Percentiles rank a stretch among this genome's conserved stretches.
phyloP scores from a whole-genome alignment of 495 filamentous ascomycete species.

The Bacidia rubella region DNA sequence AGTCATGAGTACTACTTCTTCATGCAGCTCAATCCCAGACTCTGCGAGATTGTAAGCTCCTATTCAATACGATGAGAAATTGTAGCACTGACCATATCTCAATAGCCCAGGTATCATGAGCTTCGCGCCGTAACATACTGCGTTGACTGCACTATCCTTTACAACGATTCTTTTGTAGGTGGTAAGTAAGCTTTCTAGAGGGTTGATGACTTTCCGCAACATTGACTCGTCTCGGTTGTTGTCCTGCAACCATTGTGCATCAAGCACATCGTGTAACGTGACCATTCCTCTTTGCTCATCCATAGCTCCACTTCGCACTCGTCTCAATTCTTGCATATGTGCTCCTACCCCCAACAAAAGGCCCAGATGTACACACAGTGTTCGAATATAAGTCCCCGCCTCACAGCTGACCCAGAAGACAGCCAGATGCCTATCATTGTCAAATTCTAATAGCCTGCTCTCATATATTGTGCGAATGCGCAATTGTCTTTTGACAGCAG shows the following conservation, averaged over 20 bases:
- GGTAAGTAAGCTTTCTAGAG: constrained; percentile 79
- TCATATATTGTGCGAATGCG: constrained; percentile 95
- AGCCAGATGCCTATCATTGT: constrained; percentile 92
- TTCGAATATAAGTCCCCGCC: constrained; percentile 96
- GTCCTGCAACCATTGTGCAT: constrained; percentile 87
- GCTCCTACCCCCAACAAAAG: constrained; percentile 85
- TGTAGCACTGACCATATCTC: constrained; percentile 53
- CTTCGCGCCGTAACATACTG: constrained; percentile 95
- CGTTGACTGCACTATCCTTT: constrained; percentile 92
- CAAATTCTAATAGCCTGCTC: constrained; percentile 89
- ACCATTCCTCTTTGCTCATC: constrained; percentile 76
- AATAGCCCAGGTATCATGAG: constrained; percentile 93
- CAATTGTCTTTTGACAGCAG: constrained; percentile 94
- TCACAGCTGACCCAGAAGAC: constrained; percentile 99
- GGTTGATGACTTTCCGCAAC: constrained; percentile 75
- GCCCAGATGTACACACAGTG: constrained; percentile 90
- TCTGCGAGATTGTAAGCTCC: constrained; percentile 35
- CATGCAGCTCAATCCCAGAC: constrained; percentile 70
- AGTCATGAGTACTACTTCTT: constrained; percentile 93
- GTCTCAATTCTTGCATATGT: constrained; percentile 96
- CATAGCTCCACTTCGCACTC: constrained; percentile 91
- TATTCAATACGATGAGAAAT: constrained; percentile 19
- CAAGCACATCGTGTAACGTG: constrained; percentile 88
- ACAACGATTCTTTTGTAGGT: constrained; percentile 92
- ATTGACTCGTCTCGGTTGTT: constrained; percentile 81